A percentile compares a stretch with the other conserved stretches of the same genome.
Conservation (phyloP, 2,329 filamentous ascomycete genomes). For the Fusarium sp. region DNA sequence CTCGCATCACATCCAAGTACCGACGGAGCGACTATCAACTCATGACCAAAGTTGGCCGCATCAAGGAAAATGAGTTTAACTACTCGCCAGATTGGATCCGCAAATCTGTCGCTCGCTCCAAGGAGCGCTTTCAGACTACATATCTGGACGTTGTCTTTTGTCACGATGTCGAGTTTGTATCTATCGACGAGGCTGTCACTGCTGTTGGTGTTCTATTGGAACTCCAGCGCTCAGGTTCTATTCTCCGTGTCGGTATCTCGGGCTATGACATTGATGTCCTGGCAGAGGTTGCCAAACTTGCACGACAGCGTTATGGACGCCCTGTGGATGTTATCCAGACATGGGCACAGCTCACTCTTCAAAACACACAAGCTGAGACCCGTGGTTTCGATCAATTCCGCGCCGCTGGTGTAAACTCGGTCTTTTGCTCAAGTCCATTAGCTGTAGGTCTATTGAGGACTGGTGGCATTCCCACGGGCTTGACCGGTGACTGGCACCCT, state of each 20-base stretch:
- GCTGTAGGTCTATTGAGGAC: slow-evolving; percentile 1
- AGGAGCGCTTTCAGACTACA: background rate
- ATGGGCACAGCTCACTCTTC: slow-evolving; percentile 11
- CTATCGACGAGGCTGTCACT: background rate
- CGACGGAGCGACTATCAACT: background rate
- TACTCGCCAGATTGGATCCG: slow-evolving; percentile 6
- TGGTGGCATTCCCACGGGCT: background rate
- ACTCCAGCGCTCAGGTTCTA: background rate
- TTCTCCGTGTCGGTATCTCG: slow-evolving; percentile 2
- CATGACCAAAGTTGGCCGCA: slow-evolving; percentile 10
- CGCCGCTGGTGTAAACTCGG: background rate
- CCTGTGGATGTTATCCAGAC: slow-evolving; percentile 6
- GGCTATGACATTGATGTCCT: slow-evolving; percentile 5
- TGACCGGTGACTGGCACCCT: slow-evolving; percentile 1
- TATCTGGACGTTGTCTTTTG: slow-evolving; percentile 8
- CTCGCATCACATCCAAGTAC: background rate
- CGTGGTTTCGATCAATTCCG: background rate
- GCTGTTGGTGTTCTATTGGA: slow-evolving; percentile 5
- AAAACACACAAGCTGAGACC: background rate
- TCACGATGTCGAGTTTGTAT: slow-evolving; percentile 7
- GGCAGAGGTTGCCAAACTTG: background rate
- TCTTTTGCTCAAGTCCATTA: background rate
- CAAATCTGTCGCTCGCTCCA: background rate
- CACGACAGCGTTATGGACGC: background rate
- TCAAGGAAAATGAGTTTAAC: slow-evolving; percentile 9